phyloP scores from a whole-genome alignment of 176 grass and related monocot genomes.

The Lolium multiflorum region DNA sequence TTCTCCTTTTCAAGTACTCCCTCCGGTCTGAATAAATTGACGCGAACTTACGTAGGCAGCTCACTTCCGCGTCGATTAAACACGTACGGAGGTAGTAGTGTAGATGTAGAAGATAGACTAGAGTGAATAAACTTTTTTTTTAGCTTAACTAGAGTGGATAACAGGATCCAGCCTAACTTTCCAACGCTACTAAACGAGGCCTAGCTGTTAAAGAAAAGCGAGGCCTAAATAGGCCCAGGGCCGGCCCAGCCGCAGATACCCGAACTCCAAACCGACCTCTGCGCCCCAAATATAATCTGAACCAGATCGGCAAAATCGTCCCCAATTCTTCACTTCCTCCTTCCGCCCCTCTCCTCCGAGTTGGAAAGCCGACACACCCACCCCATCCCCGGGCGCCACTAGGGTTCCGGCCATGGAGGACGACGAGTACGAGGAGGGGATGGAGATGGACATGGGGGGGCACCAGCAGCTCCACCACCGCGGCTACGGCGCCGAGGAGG shows the following conservation, averaged over 20 bases:
- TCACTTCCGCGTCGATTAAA: no score
- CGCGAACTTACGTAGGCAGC: no score
- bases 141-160: no score
- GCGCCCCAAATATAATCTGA: slow-evolving; percentile 1
- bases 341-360: background rate
- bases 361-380: slow-evolving; percentile 9
- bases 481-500: slow-evolving; percentile 12
- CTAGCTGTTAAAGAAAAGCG: no score
- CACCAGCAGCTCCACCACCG: slow-evolving; percentile 46
- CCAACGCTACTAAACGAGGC: background rate
- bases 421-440: slow-evolving; percentile 65
- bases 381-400: background rate
- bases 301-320: slow-evolving; percentile 12
- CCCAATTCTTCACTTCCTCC: slow-evolving; percentile 7
- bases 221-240: background rate
- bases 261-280: slow-evolving; percentile 14
- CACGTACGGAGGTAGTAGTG: no score
- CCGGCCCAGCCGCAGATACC: background rate
- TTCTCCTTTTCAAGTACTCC: no score
- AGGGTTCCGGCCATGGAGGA: slow-evolving; percentile 58
- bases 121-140: no score
- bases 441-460: slow-evolving; percentile 59
- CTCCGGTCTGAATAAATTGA: no score
- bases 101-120: no score
- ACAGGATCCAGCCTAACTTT: no score